Conservation (phyloP, 495 filamentous ascomycete genomes). For the Patellaria atrata region DNA sequence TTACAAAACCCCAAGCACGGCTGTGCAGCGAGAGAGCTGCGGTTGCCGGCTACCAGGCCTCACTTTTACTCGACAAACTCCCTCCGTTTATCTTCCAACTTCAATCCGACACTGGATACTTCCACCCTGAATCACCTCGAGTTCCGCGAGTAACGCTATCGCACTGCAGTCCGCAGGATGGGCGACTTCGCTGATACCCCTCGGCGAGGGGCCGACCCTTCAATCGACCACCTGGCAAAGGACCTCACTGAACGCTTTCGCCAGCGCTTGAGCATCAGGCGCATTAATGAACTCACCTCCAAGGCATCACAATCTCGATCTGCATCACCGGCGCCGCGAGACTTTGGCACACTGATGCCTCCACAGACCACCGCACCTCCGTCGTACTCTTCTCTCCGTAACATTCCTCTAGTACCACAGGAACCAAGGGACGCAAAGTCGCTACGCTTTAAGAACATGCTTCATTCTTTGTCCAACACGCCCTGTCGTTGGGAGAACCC, state of each 20-base stretch:
- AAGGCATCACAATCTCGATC: slow-evolving; percentile 33
- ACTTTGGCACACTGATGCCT: slow-evolving; percentile 22
- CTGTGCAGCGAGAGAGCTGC: too few species aligned
- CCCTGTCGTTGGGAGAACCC: slow-evolving; percentile 95
- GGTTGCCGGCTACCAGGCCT: too few species aligned
- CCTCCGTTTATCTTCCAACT: background rate
- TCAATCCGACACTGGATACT: slow-evolving; percentile 3
- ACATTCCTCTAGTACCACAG: slow-evolving; percentile 68
- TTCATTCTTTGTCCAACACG: slow-evolving; percentile 66
- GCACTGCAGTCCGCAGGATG: slow-evolving; percentile 12
- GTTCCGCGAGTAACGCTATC: too few species aligned
- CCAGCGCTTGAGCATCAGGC: slow-evolving; percentile 58
- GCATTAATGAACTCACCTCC: slow-evolving; percentile 60
- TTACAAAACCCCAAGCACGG: too few species aligned
- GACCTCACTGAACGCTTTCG: slow-evolving; percentile 55
- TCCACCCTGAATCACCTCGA: background rate
- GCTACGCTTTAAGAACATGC: slow-evolving; percentile 68
- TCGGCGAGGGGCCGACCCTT: slow-evolving; percentile 9
- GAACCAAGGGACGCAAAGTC: slow-evolving; percentile 56
- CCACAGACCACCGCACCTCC: slow-evolving; percentile 32
- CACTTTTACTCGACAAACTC: background rate
- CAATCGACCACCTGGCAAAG: slow-evolving; percentile 23
- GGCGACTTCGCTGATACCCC: slow-evolving; percentile 14
- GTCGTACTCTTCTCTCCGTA: slow-evolving; percentile 51
- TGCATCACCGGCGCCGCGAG: slow-evolving; percentile 39